Conservation (phyloP, 352 stramenopile genomes). For the Globisporangium spinosum region DNA sequence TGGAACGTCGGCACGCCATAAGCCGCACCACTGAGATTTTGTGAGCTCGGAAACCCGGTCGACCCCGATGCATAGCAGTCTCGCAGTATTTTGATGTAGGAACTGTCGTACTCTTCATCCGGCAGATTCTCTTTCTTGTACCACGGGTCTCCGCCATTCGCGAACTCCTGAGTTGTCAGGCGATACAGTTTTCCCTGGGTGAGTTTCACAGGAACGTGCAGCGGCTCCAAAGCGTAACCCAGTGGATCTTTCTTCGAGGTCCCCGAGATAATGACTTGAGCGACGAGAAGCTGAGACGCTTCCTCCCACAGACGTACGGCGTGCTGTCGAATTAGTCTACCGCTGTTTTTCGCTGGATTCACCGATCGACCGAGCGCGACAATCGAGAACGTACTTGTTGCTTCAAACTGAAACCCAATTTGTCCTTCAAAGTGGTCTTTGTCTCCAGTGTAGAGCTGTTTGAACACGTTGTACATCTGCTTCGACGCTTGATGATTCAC, state of each 20-base stretch:
- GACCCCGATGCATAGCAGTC: conserved; percentile 86
- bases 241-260: conserved; percentile 66
- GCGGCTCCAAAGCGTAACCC: conserved; percentile 71
- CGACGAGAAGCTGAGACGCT: conserved; percentile 61
- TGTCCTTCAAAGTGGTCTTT: conserved; percentile 89
- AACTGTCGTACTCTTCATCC: conserved; percentile 83
- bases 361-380: conserved; percentile 80
- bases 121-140: conserved; percentile 89
- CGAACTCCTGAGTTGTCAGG: conserved; percentile 84
- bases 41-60: conserved; percentile 76
- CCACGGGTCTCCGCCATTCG: conserved; percentile 84
- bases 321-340: conserved; percentile 64
- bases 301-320: conserved; percentile 84
- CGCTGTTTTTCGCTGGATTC: conserved; percentile 60
- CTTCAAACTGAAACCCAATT: conserved; percentile 89
- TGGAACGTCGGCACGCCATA: conserved; percentile 86
- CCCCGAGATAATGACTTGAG: conserved; percentile 55
- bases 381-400: conserved; percentile 74
- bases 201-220: conserved; percentile 50
- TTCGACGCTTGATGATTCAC: conserved; percentile 54
- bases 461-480: conserved; percentile 85
- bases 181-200: conserved; percentile 85
- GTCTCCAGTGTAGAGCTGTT: conserved; percentile 84
- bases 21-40: conserved; percentile 79
- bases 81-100: conserved; percentile 83